Evolutionary conservation across 768 basidiomycete genomes (phyloP).

Genomic region (Collybia sordida): DNA sequence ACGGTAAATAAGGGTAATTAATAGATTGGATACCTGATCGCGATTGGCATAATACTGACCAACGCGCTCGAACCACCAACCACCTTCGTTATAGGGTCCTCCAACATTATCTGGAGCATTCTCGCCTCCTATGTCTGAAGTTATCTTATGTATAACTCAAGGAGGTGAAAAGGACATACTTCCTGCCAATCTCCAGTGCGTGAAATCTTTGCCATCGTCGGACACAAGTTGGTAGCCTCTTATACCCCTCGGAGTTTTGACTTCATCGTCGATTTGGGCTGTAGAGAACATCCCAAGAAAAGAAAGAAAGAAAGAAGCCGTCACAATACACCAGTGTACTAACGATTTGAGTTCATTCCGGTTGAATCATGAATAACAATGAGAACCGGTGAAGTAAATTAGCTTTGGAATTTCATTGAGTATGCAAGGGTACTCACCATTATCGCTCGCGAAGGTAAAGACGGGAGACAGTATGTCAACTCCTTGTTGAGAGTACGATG

Average conservation of each 20-base stretch:
- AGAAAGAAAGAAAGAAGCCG: background rate
- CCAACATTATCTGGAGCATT: conserved; percentile 53
- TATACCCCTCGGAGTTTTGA: conserved; percentile 65
- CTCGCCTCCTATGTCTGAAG: conserved; percentile 35
- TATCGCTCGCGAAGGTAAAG: conserved; percentile 34
- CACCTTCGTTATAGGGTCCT: conserved; percentile 60
- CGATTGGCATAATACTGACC: conserved; percentile 23
- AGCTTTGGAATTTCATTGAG: background rate
- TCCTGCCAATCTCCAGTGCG: conserved; percentile 39
- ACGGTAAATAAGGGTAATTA: conserved; percentile 16
- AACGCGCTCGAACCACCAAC: conserved; percentile 51
- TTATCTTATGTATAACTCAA: too few species aligned
- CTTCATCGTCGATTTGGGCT: conserved; percentile 36
- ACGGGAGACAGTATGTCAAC: conserved; percentile 30
- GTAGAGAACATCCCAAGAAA: background rate
- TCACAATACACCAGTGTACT: conserved; percentile 6
- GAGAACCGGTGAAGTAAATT: conserved; percentile 19
- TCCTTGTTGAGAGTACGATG: conserved; percentile 28
- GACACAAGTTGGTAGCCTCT: conserved; percentile 56
- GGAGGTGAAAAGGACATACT: conserved; percentile 22
- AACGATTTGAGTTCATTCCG: conserved; percentile 35
- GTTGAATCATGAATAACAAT: conserved; percentile 36
- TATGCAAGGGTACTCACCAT: conserved; percentile 14
- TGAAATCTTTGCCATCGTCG: conserved; percentile 27
- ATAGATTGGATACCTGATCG: too few species aligned